Conservation (phyloP, 2,329 filamentous ascomycete genomes). For the Ophiostoma sp. region DNA sequence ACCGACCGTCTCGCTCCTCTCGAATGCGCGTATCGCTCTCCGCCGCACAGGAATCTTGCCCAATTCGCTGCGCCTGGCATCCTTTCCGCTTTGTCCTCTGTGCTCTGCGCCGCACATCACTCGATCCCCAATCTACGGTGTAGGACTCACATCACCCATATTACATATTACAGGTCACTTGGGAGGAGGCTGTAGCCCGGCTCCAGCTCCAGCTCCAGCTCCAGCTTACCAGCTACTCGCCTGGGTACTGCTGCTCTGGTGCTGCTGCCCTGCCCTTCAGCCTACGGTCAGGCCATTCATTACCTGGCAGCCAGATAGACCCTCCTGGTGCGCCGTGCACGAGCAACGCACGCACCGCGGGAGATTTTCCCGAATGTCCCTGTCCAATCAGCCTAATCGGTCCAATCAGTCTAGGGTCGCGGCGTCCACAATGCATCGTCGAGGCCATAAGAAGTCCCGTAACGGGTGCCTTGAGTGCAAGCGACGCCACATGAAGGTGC, state of each 20-base stretch:
- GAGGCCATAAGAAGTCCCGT: conserved; percentile 32
- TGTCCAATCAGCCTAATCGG: not conserved
- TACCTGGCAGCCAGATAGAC: not conserved
- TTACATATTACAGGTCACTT: not conserved
- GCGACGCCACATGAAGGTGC: conserved; percentile 33
- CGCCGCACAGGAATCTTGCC: not conserved
- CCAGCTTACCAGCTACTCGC: not conserved
- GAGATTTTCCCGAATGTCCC: not conserved
- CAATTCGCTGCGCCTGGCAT: not conserved
- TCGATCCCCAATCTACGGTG: not conserved
- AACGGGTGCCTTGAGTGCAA: conserved; percentile 35
- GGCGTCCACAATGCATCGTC: conserved; percentile 23
- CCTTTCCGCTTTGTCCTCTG: conserved; percentile 5
- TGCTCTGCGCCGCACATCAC: not conserved
- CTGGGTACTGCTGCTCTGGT: not conserved
- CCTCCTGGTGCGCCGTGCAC: not conserved
- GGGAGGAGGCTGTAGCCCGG: not conserved
- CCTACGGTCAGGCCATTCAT: not conserved
- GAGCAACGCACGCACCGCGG: not conserved
- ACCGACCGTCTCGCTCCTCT: conserved; percentile 4
- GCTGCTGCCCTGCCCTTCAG: not conserved
- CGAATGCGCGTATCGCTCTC: conserved; percentile 22
- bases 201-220: too few species aligned
- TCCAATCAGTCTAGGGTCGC: not conserved
- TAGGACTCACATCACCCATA: not conserved